Percentiles rank a stretch among this genome's conserved stretches.
Conservation (phyloP, 257 asterid genomes). For the Ilex aquifolium region DNA sequence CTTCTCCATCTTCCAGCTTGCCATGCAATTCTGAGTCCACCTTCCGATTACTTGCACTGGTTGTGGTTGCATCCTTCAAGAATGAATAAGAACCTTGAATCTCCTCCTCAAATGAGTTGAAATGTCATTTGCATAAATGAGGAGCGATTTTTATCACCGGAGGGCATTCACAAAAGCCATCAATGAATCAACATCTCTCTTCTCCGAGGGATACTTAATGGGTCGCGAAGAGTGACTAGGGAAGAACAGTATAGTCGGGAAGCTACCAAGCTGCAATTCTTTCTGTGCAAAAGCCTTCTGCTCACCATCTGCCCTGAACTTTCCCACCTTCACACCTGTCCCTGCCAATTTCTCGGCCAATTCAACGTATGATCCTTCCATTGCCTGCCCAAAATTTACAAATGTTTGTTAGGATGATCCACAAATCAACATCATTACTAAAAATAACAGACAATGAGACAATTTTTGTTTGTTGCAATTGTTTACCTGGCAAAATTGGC, state of each 20-base stretch:
- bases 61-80: too few relatives aligned
- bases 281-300: slow-evolving; percentile 66
- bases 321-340: slow-evolving; percentile 70
- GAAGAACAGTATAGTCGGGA: slow-evolving; percentile 72
- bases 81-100: too few relatives aligned
- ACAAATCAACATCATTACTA: not conserved
- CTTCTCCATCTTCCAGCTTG: too few relatives aligned
- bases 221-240: slow-evolving; percentile 62
- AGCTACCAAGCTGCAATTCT: slow-evolving; percentile 66
- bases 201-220: slow-evolving; percentile 70
- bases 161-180: slow-evolving; percentile 73
- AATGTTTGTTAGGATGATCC: not conserved
- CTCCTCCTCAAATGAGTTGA: too few relatives aligned
- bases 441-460: not conserved
- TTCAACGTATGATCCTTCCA: slow-evolving; percentile 69
- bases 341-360: slow-evolving; percentile 60
- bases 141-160: slow-evolving; percentile 15
- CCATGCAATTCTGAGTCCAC: too few relatives aligned
- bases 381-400: slow-evolving; percentile 23
- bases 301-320: slow-evolving; percentile 80
- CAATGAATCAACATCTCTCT: slow-evolving; percentile 74
- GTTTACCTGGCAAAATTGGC: slow-evolving; percentile 73
- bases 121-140: too few relatives aligned
- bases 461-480: not conserved
- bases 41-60: too few relatives aligned